Base-by-base conservation (phyloP, 805 yeast species). In the Monosporozyma siamensis region DNA sequence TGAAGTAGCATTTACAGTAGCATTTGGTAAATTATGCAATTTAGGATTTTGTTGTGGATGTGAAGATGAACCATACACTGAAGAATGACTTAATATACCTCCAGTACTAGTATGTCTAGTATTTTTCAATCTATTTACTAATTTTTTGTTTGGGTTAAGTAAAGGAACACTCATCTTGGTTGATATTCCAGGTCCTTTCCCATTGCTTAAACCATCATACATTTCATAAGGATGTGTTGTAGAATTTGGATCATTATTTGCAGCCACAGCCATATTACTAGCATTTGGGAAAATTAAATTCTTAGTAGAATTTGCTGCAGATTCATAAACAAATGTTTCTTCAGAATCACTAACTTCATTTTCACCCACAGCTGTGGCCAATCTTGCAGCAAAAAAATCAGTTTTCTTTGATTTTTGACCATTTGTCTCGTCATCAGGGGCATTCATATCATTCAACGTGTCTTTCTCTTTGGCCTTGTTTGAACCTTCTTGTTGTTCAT, bases 301-400 rank as follows among this genome's bases (percentile, higher is more conserved):
- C 25, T 55, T 56, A 11, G 58, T 55, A 3, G 64, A 59, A 29
- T 57, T 58, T 6, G 64, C 61, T 4, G 64, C 59, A 12, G 63
- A 58, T 54, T 89, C 97, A 60, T 90, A 90, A n/a, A 90, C 96
- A 70, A 92, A 90, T 1, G 95, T 87, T 60, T 92, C 98, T 52
- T 89, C 95, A 21, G 88, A 78, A 59, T 89, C 97, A 26, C 89
- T 80, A 32, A 83, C 78, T 47, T 83, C 86, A 35, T 78, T 89
- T 52, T 87, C 95, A 48, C 83, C 95, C 4, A 90, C 94, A 1
- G 97, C 97, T 43, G 87, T 81, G 7, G 96, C 97, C 47, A 92
- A 70, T 52, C 82, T 84, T 0, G 97, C 97, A 8, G 97, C 97
- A 62, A 92, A 92, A 46, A 87, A 77, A 56, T 89, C 97, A 0